Conservation (phyloP, 805 yeast species). For the Kazachstania taianensis region DNA sequence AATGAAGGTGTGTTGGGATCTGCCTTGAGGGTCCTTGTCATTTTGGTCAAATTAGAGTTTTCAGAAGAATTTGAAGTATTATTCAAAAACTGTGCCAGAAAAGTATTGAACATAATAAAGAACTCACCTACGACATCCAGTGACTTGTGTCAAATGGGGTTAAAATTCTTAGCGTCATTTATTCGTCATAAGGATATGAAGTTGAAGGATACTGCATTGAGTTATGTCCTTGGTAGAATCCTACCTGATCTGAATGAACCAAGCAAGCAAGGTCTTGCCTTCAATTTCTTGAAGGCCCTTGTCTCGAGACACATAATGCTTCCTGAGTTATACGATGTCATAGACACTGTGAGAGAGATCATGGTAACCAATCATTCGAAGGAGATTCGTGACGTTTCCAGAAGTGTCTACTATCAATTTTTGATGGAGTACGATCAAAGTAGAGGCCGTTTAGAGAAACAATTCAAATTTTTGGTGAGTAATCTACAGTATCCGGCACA, state of each 20-base stretch:
- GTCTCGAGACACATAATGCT: slow-evolving; percentile 61
- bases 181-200: slow-evolving; percentile 60
- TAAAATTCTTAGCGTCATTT: slow-evolving; percentile 62
- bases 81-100: slow-evolving; percentile 53
- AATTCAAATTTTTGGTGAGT: slow-evolving; percentile 67
- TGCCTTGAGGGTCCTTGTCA: slow-evolving; percentile 51
- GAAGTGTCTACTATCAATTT: slow-evolving; percentile 75
- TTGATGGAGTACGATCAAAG: slow-evolving; percentile 94
- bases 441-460: slow-evolving; percentile 69
- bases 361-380: slow-evolving; percentile 85
- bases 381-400: slow-evolving; percentile 73
- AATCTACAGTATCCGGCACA: slow-evolving; percentile 80
- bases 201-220: slow-evolving; percentile 60
- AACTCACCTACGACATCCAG: slow-evolving; percentile 69
- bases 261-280: slow-evolving; percentile 76
- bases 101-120: slow-evolving; percentile 52
- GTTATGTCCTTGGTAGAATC: slow-evolving; percentile 60
- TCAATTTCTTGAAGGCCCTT: slow-evolving; percentile 72
- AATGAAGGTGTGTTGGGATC: slow-evolving; percentile 72
- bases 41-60: slow-evolving; percentile 53
- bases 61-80: slow-evolving; percentile 35
- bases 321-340: slow-evolving; percentile 83
- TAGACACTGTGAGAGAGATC: slow-evolving; percentile 69
- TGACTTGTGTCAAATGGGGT: slow-evolving; percentile 69
- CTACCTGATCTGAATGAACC: slow-evolving; percentile 89